These are phyloP conservation scores for Entomortierella beljakovae DNA, from an alignment of 192 early-diverging fungal species.

Conservation along the genomic window DNA sequence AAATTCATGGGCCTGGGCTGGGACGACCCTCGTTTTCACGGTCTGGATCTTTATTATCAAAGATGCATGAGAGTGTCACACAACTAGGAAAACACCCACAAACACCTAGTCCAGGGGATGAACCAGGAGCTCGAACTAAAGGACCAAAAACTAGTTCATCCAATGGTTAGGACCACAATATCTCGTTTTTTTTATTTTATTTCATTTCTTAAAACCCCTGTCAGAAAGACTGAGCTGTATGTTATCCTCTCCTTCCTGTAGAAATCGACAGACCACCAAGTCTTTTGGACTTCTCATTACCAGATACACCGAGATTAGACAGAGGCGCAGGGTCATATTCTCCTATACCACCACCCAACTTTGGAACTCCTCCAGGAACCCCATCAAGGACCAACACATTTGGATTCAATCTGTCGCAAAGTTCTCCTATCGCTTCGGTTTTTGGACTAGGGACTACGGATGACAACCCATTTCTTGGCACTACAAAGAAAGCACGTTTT, in stretches of 20 bases:
- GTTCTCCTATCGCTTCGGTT: constrained; percentile 1
- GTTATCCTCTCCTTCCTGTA: not conserved
- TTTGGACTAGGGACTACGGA: constrained; percentile 18
- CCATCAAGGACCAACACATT: constrained; percentile 3
- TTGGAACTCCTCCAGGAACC: constrained; percentile 42
- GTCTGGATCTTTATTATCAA: constrained; percentile 21
- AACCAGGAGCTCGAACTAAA: constrained; percentile 15
- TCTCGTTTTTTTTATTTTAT: no score
- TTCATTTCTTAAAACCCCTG: no score
- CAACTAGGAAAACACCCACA: constrained; percentile 50
- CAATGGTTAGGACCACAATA: no score
- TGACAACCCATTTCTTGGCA: constrained; percentile 38
- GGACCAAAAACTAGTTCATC: constrained; percentile 17
- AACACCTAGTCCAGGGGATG: constrained; percentile 39
- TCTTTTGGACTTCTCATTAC: constrained; percentile 15
- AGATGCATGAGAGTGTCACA: constrained; percentile 30
- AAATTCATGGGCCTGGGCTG: not conserved
- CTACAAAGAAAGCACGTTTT: constrained; percentile 33
- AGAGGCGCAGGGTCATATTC: constrained; percentile 7
- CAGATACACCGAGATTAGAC: constrained; percentile 5
- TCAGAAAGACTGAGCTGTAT: not conserved
- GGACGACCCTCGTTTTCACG: not conserved
- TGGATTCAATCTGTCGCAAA: not conserved
- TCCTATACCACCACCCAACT: constrained; percentile 29
- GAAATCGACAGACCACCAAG: not conserved